These are phyloP conservation scores for Theobroma grandiflorum DNA, from an alignment of 441 rosid species.

Conservation along the genomic window DNA sequence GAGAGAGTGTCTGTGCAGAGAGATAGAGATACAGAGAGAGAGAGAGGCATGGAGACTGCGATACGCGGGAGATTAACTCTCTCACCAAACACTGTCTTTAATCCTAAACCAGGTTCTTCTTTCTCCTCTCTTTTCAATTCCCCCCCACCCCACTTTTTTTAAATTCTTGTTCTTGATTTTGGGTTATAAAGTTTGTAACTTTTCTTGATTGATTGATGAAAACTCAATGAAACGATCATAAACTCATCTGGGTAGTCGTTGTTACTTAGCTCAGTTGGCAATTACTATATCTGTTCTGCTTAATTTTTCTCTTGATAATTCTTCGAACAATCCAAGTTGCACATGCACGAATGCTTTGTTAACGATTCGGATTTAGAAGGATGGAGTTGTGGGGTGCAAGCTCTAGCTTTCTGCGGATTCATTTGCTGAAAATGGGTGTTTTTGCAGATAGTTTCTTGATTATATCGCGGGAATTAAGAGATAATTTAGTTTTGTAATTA, in stretches of 20 bases:
- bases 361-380: background rate
- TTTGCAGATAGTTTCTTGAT: background rate
- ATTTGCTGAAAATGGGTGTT: background rate
- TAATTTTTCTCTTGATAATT: background rate
- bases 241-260: conserved; percentile 16
- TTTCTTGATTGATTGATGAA: conserved; percentile 7
- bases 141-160: background rate
- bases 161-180: background rate
- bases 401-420: conserved; percentile 9
- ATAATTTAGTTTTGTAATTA: background rate
- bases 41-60: conserved; percentile 73
- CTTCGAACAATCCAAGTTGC: background rate
- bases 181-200: background rate
- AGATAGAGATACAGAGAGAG: background rate
- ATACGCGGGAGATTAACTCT: conserved; percentile 85
- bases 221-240: conserved; percentile 2
- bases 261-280: conserved; percentile 1
- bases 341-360: background rate
- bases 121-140: conserved; percentile 13
- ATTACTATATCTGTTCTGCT: background rate
- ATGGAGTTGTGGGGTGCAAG: background rate
- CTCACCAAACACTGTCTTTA: conserved; percentile 75
- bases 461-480: background rate
- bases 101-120: conserved; percentile 68
- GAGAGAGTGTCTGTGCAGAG: background rate